Evolutionary conservation across 73 alveolate species (phyloP).

Genomic region (Paramecium caudatum): DNA sequence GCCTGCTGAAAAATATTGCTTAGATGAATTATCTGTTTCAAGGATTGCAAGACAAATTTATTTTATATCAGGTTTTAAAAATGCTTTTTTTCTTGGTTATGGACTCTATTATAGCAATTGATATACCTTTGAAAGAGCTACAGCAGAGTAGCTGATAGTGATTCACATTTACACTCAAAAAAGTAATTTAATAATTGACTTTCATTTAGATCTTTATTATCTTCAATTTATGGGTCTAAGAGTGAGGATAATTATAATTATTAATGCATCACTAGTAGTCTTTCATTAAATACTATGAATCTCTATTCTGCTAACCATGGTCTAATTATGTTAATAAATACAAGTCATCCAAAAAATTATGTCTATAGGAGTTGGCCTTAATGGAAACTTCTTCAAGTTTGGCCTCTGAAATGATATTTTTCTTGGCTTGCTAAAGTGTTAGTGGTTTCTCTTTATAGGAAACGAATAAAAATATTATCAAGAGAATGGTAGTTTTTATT

Average conservation of each 20-base stretch:
- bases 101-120: conserved; percentile 27
- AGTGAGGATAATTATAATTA: not conserved
- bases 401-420: not conserved
- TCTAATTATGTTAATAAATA: conserved; percentile 12
- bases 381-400: conserved; percentile 5
- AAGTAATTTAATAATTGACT: not conserved
- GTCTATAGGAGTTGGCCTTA: too few species aligned
- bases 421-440: not conserved
- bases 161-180: conserved; percentile 30
- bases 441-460: not conserved
- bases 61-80: conserved; percentile 11
- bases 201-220: not conserved
- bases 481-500: not conserved
- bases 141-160: not conserved
- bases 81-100: conserved; percentile 23
- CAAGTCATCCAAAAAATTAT: too few species aligned
- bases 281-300: conserved; percentile 15
- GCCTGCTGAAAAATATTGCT: conserved; percentile 36
- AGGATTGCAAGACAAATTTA: not conserved
- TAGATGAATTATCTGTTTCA: not conserved
- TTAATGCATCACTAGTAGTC: not conserved
- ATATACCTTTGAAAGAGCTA: not conserved
- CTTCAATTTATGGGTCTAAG: not conserved
- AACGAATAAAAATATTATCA: not conserved
- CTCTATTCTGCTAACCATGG: conserved; percentile 28